A percentile compares a stretch with the other conserved stretches of the same genome.
These are phyloP conservation scores for Vaccinium corymbosum DNA, from an alignment of 148 eudicot genomes.

Conservation along the genomic window DNA sequence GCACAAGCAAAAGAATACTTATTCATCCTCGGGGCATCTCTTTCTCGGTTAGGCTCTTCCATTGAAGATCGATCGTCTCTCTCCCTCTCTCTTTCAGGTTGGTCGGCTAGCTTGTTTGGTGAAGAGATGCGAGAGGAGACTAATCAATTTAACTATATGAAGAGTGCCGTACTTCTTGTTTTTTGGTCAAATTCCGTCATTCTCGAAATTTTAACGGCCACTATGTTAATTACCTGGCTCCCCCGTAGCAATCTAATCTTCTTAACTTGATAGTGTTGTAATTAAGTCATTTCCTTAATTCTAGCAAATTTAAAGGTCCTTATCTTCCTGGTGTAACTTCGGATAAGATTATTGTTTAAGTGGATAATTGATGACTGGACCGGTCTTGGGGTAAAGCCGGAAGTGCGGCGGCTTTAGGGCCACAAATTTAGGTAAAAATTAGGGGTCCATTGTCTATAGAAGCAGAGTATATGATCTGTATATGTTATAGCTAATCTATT, in stretches of 20 bases:
- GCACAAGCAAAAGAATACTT: constrained; percentile 61
- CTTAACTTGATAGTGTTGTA: background rate
- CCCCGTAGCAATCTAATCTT: background rate
- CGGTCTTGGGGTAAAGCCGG: too few relatives aligned
- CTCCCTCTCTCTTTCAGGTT: background rate
- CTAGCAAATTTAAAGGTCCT: background rate
- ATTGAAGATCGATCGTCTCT: constrained; percentile 8
- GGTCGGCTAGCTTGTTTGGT: background rate
- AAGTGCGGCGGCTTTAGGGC: too few relatives aligned
- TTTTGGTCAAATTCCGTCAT: background rate
- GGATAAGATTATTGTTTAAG: background rate
- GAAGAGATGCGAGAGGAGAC: background rate
- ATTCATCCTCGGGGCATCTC: constrained; percentile 27
- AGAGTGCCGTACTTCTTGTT: background rate
- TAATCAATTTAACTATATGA: too few relatives aligned
- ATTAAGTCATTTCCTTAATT: background rate
- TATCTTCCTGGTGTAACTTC: background rate
- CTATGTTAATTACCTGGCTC: background rate
- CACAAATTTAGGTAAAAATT: too few relatives aligned
- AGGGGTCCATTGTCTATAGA: too few relatives aligned
- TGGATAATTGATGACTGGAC: too few relatives aligned
- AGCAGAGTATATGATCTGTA: too few relatives aligned
- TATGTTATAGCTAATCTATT: too few relatives aligned
- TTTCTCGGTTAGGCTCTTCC: constrained; percentile 25
- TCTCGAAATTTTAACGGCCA: background rate